Evolutionary conservation across 352 stramenopile species (phyloP).

Genomic region (Phytophthora tentaculata): DNA sequence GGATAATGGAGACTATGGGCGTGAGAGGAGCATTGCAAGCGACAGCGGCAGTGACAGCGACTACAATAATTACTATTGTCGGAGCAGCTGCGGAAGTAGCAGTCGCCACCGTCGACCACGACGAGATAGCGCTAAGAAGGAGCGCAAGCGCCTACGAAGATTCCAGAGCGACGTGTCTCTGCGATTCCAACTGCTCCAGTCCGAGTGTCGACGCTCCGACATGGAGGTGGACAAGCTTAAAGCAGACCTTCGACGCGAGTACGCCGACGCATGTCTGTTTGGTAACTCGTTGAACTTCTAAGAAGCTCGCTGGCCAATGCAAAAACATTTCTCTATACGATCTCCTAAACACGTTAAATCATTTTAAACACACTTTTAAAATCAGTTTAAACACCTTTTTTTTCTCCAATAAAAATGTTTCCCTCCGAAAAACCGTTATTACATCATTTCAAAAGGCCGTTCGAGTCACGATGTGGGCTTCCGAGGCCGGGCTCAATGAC

Average conservation of each 20-base stretch:
- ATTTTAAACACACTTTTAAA: not conserved
- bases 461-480: conserved; percentile 53
- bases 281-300: conserved; percentile 41
- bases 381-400: conserved; percentile 11
- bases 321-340: not conserved
- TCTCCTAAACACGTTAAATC: not conserved
- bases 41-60: conserved; percentile 21
- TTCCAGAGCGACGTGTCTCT: conserved; percentile 58
- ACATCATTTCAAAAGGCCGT: conserved; percentile 16
- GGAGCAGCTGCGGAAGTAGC: conserved; percentile 12
- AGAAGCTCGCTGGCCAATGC: not conserved
- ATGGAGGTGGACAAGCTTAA: conserved; percentile 63
- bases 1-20: conserved; percentile 15
- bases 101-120: conserved; percentile 3
- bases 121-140: conserved; percentile 41
- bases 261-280: conserved; percentile 74
- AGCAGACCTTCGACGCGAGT: conserved; percentile 63
- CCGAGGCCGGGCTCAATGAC: conserved; percentile 37
- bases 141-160: conserved; percentile 46
- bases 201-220: conserved; percentile 58
- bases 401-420: conserved; percentile 45
- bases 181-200: conserved; percentile 66
- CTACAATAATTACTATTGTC: conserved; percentile 9
- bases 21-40: conserved; percentile 18
- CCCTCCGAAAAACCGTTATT: conserved; percentile 34